Conservation (phyloP, 768 basidiomycete species). For the Rhodosporidiobolus sp. region DNA sequence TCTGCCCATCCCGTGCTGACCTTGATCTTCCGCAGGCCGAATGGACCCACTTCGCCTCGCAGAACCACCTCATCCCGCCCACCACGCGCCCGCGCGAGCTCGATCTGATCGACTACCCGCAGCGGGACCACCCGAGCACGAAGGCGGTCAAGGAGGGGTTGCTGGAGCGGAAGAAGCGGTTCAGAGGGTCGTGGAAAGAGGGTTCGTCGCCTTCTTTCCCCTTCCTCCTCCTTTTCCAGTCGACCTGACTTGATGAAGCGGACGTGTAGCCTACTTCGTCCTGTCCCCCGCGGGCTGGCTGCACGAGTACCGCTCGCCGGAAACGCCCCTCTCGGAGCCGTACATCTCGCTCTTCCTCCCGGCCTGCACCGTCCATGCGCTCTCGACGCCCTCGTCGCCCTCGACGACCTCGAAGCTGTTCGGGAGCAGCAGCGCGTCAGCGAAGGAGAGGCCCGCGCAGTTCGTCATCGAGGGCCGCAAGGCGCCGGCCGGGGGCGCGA, state of each 20-base stretch:
- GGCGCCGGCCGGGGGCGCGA: not conserved
- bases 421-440: not conserved
- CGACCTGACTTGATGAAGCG: no score
- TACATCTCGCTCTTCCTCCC: conserved; percentile 15
- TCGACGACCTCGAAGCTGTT: not conserved
- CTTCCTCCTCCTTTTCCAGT: not conserved
- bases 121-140: conserved; percentile 8
- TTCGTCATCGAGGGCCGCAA: not conserved
- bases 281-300: conserved; percentile 20
- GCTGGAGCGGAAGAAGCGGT: conserved; percentile 22
- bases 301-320: conserved; percentile 11
- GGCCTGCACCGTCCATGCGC: conserved; percentile 2
- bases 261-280: conserved; percentile 13
- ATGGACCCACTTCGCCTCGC: conserved; percentile 20
- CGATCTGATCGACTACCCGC: conserved; percentile 5
- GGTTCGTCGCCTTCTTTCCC: not conserved
- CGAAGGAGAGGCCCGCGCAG: not conserved
- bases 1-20: not conserved
- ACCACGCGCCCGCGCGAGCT: not conserved
- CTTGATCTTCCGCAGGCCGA: conserved; percentile 4
- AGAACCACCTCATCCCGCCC: conserved; percentile 26
- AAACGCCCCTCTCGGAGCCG: not conserved
- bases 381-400: not conserved
- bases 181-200: conserved; percentile 16
- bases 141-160: conserved; percentile 15